Evolutionary conservation across 768 basidiomycete species (phyloP).

Genomic region (Leucocoprinus leucothites): DNA sequence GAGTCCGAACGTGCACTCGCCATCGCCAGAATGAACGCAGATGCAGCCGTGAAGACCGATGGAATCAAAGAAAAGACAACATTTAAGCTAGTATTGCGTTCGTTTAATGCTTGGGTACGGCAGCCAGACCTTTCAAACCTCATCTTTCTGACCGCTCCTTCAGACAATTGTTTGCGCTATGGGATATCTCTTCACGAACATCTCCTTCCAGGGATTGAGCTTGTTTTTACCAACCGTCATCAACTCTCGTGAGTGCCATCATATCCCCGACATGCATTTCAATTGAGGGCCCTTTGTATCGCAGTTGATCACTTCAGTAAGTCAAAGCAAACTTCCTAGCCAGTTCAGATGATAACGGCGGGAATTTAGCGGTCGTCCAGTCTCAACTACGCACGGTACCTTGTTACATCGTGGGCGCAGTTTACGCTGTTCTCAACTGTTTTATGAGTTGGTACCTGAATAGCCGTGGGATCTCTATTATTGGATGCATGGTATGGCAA

Average conservation of each 20-base stretch:
- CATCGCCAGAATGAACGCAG: constrained; percentile 27
- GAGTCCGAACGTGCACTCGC: constrained; percentile 25
- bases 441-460: constrained; percentile 34
- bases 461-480: constrained; percentile 32
- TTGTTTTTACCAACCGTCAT: constrained; percentile 47
- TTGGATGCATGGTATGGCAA: constrained; percentile 32
- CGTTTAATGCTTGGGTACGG: constrained; percentile 19
- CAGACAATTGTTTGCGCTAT: constrained; percentile 30
- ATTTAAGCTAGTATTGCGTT: constrained; percentile 6
- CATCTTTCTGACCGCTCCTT: neutral
- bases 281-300: neutral
- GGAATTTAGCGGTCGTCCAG: constrained; percentile 35
- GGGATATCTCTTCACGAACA: constrained; percentile 33
- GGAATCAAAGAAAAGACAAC: constrained; percentile 15
- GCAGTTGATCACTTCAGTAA: constrained; percentile 36
- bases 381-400: constrained; percentile 48
- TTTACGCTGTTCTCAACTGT: constrained; percentile 34
- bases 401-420: constrained; percentile 37
- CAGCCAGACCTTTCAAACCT: neutral
- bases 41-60: constrained; percentile 17
- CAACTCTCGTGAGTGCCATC: constrained; percentile 33
- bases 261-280: neutral
- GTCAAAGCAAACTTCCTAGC: neutral
- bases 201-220: constrained; percentile 42
- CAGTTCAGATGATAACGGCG: neutral